Conservation (phyloP, 257 asterid species). For the Knoxia roxburghii region DNA sequence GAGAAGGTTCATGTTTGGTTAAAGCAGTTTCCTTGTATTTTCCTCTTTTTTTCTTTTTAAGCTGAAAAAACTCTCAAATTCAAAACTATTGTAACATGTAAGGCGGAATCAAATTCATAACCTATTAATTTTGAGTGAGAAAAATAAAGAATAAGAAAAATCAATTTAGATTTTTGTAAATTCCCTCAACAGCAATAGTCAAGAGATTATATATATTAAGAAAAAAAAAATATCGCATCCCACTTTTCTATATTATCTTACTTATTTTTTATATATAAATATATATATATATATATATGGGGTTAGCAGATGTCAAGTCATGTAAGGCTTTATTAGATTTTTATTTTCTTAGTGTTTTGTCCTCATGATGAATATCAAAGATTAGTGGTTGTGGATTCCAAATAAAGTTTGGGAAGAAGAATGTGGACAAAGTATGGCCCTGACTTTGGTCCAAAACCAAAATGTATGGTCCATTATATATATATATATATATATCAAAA, state of each 20-base stretch:
- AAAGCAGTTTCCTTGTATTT: too few species aligned
- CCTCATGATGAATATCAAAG: not conserved
- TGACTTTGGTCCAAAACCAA: not conserved
- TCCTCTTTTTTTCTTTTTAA: too few species aligned
- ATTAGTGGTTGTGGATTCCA: not conserved
- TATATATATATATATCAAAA: too few species aligned
- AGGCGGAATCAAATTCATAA: too few species aligned
- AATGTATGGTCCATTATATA: slow-evolving; percentile 20
- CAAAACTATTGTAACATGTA: too few species aligned
- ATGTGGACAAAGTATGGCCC: not conserved
- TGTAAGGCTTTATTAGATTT: not conserved
- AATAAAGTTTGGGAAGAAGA: not conserved
- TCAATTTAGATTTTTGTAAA: too few species aligned
- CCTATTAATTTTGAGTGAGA: too few species aligned
- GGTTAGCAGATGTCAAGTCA: too few species aligned
- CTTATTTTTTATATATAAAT: not conserved
- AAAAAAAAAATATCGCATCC: not conserved
- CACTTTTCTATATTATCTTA: not conserved
- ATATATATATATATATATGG: too few species aligned
- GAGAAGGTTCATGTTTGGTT: too few species aligned
- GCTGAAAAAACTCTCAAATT: too few species aligned
- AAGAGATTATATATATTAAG: not conserved
- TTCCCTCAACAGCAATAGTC: not conserved
- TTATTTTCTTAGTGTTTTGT: not conserved
- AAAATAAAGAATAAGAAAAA: too few species aligned